A percentile compares a stretch with the other conserved stretches of the same genome.
phyloP scores from a whole-genome alignment of 306 rosid genomes.

The Acacia crassicarpa region DNA sequence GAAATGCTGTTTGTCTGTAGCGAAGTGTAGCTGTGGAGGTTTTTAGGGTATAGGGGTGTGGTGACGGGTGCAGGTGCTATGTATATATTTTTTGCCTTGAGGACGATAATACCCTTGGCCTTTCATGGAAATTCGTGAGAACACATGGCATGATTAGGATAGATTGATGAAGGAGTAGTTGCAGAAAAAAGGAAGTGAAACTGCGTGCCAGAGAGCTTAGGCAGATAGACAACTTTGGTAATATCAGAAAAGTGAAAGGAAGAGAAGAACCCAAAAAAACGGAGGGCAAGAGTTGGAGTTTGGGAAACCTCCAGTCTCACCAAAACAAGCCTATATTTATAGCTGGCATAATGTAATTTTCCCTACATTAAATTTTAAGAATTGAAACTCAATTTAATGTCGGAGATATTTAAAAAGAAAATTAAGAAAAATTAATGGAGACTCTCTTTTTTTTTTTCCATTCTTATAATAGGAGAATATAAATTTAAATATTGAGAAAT shows the following conservation, averaged over 20 bases:
- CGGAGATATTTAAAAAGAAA: no score
- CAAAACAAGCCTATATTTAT: not conserved
- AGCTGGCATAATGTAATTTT: no score
- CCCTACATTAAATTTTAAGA: no score
- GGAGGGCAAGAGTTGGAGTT: not conserved
- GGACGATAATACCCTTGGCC: slow-evolving; percentile 41
- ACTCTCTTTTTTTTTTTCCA: no score
- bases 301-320: not conserved
- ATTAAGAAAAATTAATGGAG: no score
- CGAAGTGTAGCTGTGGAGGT: slow-evolving; percentile 33
- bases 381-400: no score
- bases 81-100: not conserved
- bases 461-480: no score
- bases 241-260: not conserved
- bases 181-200: not conserved
- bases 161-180: not conserved
- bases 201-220: not conserved
- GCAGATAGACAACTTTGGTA: not conserved
- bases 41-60: slow-evolving; percentile 18
- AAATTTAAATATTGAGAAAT: no score
- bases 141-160: not conserved
- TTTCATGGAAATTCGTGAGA: not conserved
- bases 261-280: not conserved
- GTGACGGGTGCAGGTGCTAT: slow-evolving; percentile 26
- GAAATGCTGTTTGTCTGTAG: slow-evolving; percentile 56